phyloP scores from a whole-genome alignment of 352 stramenopile genomes.

The Phytopythium kandeliae region DNA sequence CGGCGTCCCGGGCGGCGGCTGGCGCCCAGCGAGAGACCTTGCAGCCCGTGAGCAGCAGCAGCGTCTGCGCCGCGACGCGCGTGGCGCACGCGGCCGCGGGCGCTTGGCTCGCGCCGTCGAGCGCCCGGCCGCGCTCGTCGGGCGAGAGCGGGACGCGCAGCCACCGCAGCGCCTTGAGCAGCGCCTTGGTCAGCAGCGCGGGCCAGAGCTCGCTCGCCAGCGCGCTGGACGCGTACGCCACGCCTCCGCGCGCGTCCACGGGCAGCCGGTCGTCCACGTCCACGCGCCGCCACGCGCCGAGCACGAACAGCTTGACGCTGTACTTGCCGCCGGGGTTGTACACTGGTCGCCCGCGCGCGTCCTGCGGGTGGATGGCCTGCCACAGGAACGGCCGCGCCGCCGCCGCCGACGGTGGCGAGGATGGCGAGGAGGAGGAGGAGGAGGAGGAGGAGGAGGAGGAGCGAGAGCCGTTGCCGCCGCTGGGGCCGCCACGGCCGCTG shows the following conservation, averaged over 20 bases:
- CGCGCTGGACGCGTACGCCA: conserved; percentile 51
- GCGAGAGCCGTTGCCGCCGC: no score
- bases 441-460: no score
- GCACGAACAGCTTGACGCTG: conserved; percentile 60
- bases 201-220: conserved; percentile 67
- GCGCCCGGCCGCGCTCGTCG: background rate
- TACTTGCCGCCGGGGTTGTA: conserved; percentile 79
- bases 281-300: conserved; percentile 64
- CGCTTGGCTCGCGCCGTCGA: no score
- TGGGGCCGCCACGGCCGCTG: no score
- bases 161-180: conserved; percentile 69
- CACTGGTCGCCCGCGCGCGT: conserved; percentile 28
- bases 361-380: conserved; percentile 72
- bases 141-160: conserved; percentile 10
- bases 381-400: conserved; percentile 66
- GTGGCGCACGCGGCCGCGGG: conserved; percentile 10
- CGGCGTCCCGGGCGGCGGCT: no score
- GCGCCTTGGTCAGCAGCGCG: conserved; percentile 53
- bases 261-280: conserved; percentile 71
- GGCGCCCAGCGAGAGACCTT: no score
- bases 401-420: no score
- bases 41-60: conserved; percentile 52
- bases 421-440: no score
- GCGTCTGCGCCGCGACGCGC: conserved; percentile 19
- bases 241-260: conserved; percentile 38